Evolutionary conservation across 2,329 filamentous ascomycete genomes (phyloP).

Genomic region (Colletotrichum destructivum): DNA sequence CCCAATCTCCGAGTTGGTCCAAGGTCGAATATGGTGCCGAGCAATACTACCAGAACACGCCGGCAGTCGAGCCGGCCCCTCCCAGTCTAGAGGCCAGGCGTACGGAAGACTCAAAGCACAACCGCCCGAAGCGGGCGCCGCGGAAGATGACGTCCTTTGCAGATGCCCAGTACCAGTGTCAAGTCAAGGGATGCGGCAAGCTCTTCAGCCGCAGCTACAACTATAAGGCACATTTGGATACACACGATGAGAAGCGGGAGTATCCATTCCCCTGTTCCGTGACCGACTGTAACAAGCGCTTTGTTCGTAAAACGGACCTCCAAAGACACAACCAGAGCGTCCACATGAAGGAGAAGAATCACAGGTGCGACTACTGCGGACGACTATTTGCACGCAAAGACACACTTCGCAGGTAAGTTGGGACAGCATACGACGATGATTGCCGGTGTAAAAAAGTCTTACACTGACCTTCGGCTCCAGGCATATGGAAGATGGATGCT

Average conservation of each 20-base stretch:
- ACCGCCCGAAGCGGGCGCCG: conserved; percentile 54
- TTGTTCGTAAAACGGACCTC: conserved; percentile 88
- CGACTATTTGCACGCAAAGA: conserved; percentile 85
- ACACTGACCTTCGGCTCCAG: conserved; percentile 57
- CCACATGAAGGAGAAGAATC: conserved; percentile 80
- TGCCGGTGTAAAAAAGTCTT: background rate
- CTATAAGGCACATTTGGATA: conserved; percentile 88
- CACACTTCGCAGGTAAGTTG: conserved; percentile 80
- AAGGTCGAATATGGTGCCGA: conserved; percentile 54
- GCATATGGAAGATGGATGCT: conserved; percentile 84
- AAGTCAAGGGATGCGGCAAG: conserved; percentile 79
- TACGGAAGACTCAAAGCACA: conserved; percentile 37
- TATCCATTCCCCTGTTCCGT: conserved; percentile 79
- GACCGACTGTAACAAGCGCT: conserved; percentile 78
- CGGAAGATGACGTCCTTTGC: conserved; percentile 75
- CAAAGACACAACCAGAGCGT: conserved; percentile 75
- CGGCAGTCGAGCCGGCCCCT: conserved; percentile 34
- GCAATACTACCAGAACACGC: conserved; percentile 31
- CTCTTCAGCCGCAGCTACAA: conserved; percentile 89
- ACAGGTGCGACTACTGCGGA: conserved; percentile 79
- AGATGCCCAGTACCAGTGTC: conserved; percentile 81
- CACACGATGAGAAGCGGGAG: conserved; percentile 81
- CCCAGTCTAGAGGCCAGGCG: conserved; percentile 47
- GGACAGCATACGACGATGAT: conserved; percentile 2
- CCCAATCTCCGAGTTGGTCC: conserved; percentile 53